Evolutionary conservation across 140 eudicot genomes (phyloP).

Genomic region (Flaveria floridana): DNA sequence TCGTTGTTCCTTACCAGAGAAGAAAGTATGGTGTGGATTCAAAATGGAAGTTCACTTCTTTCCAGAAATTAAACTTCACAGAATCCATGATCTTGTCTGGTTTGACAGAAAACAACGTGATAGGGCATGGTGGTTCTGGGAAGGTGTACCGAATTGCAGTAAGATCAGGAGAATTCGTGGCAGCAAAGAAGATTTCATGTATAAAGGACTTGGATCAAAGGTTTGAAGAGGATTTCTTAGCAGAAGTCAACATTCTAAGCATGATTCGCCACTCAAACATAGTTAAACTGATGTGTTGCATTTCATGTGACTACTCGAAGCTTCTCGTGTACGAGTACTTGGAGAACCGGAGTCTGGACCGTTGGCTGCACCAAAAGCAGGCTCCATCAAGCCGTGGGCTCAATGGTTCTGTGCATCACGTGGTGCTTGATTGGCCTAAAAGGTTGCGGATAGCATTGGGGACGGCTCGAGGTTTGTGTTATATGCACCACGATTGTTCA

Average conservation of each 20-base stretch:
- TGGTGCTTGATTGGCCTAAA: constrained; percentile 66
- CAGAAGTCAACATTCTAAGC: constrained; percentile 69
- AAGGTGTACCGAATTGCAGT: constrained; percentile 55
- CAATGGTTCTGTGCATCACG: constrained; percentile 38
- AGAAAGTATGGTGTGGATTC: constrained; percentile 28
- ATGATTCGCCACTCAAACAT: constrained; percentile 63
- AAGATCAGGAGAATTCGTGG: constrained; percentile 52
- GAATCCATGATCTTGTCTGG: constrained; percentile 54
- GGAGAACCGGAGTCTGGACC: constrained; percentile 64
- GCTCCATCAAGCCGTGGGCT: constrained; percentile 24
- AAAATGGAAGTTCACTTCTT: constrained; percentile 68
- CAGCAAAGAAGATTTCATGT: constrained; percentile 69
- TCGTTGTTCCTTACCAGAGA: constrained; percentile 31
- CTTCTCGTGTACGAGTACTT: constrained; percentile 74
- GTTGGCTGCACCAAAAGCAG: constrained; percentile 61
- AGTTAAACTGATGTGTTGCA: constrained; percentile 69
- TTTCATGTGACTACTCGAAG: constrained; percentile 63
- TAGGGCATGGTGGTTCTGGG: constrained; percentile 90
- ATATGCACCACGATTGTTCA: constrained; percentile 78
- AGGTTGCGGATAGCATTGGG: constrained; percentile 73
- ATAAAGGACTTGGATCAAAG: constrained; percentile 42
- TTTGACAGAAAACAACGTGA: constrained; percentile 54
- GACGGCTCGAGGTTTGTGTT: constrained; percentile 71
- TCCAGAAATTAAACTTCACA: constrained; percentile 58
- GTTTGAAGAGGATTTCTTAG: constrained; percentile 58